A percentile compares a stretch with the other conserved stretches of the same genome.
Conservation (phyloP, 441 rosid species). For the Raphanus hybrid region DNA sequence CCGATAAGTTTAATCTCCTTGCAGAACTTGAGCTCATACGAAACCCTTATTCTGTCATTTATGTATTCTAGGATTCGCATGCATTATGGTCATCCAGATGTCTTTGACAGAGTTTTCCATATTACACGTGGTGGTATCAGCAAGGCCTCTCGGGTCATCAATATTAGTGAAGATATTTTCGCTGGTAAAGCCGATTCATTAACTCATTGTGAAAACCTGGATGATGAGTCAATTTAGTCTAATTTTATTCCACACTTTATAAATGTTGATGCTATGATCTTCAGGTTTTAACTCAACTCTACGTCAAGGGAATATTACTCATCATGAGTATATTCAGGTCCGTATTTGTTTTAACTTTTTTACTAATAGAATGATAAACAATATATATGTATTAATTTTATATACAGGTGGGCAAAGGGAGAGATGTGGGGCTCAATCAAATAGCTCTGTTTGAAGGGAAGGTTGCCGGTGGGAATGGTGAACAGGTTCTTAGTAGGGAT, state of each 20-base stretch:
- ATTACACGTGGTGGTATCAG: conserved; percentile 99
- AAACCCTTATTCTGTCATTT: conserved; percentile 32
- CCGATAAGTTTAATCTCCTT: conserved; percentile 21
- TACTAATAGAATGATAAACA: conserved; percentile 15
- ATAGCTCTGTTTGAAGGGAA: conserved; percentile 99
- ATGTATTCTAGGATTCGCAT: conserved; percentile 79
- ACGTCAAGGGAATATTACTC: conserved; percentile 98
- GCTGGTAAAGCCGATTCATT: conserved; percentile 62
- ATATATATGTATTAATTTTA: conserved; percentile 32
- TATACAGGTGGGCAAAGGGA: conserved; percentile 96
- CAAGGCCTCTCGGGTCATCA: conserved; percentile 99
- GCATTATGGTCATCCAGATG: conserved; percentile 99
- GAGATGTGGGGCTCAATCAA: conserved; percentile 99
- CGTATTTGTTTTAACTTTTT: conserved; percentile 13
- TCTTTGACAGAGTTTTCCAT: conserved; percentile 96
- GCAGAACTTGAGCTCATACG: conserved; percentile 15
- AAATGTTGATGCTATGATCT: conserved; percentile 27
- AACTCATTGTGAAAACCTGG: conserved; percentile 17
- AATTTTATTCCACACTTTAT: conserved; percentile 13
- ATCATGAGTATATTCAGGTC: conserved; percentile 99
- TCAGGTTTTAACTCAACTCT: conserved; percentile 97
- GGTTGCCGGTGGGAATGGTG: conserved; percentile 99
- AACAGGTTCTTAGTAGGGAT: conserved; percentile 99
- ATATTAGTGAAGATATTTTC: conserved; percentile 96
- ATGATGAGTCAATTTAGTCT: conserved; percentile 7